Percentiles rank a stretch among this genome's conserved stretches.
phyloP scores from a whole-genome alignment of 805 yeast species.

The Suhomyces xylopsoci region DNA sequence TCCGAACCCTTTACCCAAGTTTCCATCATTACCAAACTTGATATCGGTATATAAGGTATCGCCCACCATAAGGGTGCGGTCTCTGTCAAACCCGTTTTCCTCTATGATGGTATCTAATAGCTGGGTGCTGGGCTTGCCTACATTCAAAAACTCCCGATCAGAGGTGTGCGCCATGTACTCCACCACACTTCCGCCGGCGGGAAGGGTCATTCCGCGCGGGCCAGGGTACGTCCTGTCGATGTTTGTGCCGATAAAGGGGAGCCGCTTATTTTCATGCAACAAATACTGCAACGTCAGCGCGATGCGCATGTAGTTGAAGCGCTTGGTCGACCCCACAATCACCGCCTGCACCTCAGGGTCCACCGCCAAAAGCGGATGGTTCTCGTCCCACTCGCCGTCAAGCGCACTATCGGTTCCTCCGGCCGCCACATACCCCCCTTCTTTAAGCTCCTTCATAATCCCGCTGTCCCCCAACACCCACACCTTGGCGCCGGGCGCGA shows the following conservation, averaged over 20 bases:
- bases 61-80: slow-evolving; percentile 37
- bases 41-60: slow-evolving; percentile 43
- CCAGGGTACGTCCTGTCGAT: slow-evolving; percentile 43
- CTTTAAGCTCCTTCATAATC: slow-evolving; percentile 32
- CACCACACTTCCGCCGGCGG: slow-evolving; percentile 43
- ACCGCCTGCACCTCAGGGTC: slow-evolving; percentile 41
- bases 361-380: slow-evolving; percentile 24
- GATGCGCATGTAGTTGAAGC: slow-evolving; percentile 35
- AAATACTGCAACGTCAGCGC: slow-evolving; percentile 38
- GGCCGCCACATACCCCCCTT: slow-evolving; percentile 30
- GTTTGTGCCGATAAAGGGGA: slow-evolving; percentile 40
- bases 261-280: slow-evolving; percentile 24
- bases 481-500: slow-evolving; percentile 30
- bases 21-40: slow-evolving; percentile 42
- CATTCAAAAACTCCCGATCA: slow-evolving; percentile 29
- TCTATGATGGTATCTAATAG: slow-evolving; percentile 29
- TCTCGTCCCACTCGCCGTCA: slow-evolving; percentile 23
- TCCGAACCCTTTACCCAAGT: slow-evolving; percentile 28
- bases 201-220: slow-evolving; percentile 33
- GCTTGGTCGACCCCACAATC: slow-evolving; percentile 38
- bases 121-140: slow-evolving; percentile 37
- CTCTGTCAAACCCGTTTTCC: slow-evolving; percentile 23
- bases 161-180: slow-evolving; percentile 36
- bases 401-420: slow-evolving; percentile 33
- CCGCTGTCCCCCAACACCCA: slow-evolving; percentile 43